Percentiles rank a stretch among this genome's conserved stretches.
Evolutionary conservation across 176 grass and related monocot species (phyloP).

Genomic region (Avena sativa): DNA sequence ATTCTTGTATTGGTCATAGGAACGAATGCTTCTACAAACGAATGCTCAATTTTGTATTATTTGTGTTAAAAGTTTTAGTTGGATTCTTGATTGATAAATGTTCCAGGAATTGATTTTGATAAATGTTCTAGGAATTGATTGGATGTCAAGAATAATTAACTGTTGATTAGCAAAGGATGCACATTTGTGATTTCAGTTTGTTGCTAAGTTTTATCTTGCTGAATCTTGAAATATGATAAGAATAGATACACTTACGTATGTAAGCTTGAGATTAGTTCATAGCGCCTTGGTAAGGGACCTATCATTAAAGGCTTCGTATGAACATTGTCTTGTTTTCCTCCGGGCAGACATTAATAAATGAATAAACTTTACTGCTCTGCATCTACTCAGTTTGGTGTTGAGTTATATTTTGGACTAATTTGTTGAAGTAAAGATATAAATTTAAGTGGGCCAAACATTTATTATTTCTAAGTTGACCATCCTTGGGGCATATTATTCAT

Average conservation of each 20-base stretch:
- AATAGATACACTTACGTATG: not conserved
- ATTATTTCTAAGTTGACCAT: not conserved
- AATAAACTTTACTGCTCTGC: not conserved
- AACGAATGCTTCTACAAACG: not conserved
- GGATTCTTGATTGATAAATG: slow-evolving; percentile 8
- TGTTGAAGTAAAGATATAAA: not conserved
- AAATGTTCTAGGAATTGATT: too few relatives aligned
- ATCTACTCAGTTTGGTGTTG: not conserved
- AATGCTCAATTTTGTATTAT: not conserved
- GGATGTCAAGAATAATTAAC: not conserved
- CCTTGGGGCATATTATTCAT: not conserved
- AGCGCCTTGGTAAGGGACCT: not conserved
- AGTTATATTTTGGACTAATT: not conserved
- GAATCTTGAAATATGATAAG: not conserved
- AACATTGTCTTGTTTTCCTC: not conserved
- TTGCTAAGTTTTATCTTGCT: not conserved
- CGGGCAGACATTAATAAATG: not conserved
- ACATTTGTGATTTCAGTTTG: slow-evolving; percentile 29
- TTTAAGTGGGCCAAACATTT: too few relatives aligned
- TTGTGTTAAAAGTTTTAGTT: not conserved
- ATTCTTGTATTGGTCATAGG: slow-evolving; percentile 32
- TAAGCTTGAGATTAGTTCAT: slow-evolving; percentile 9
- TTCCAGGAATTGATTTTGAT: slow-evolving; percentile 8
- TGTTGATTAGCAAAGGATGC: slow-evolving; percentile 1
- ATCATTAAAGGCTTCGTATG: not conserved